Base-by-base conservation (phyloP, 78 protist genomes). In the Mantamonas sphyraenae region DNA sequence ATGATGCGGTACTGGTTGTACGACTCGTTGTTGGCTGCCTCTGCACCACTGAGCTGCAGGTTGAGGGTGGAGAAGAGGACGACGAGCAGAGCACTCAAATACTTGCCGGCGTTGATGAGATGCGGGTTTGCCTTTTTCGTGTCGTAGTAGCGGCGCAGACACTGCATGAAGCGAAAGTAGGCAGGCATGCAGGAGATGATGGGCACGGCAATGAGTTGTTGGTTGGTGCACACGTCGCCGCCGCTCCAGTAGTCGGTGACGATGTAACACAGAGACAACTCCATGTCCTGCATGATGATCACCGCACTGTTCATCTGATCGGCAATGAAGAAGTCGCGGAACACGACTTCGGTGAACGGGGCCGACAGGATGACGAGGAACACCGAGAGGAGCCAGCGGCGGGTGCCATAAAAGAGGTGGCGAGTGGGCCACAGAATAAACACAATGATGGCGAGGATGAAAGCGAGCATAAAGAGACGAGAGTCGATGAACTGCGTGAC, bases 131-230 rank as follows among this genome's bases (percentile, higher is more conserved):
- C 16, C 8, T 12, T 33, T 35, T 42, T 39, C 33, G 79, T 68
- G 31, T 86, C 91, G 26, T 60, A 47, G 62, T 75, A 81, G 45
- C 91, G 78, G 17, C 91, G 55, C 22, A 86, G 42, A 59, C 91
- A 86, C 51, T 86, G 91, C 37, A 76, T 8, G n/a, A 86, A 42
- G 38, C 91, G 82, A 40, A 71, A 79, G 26, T 20, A 71, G 26
- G 91, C 83, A 0, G 90, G 85, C 38, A 80, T 59, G 5, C 57
- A 66, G 5, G 83, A 7, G 17, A 72, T 4, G 34, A 63, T 10
- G 45, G 45, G 26, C 24, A 33, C 24, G 34, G 17, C 30, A 42
- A 43, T 67, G 20, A 64, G 30, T 35, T 30, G 55, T 16, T 16
- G 45, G 62, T 42, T 16, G 35, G 53, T 22, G 57, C 61, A 53